Evolutionary conservation across 2,329 filamentous ascomycete genomes (phyloP).

Genomic region (Xylariales sp.): DNA sequence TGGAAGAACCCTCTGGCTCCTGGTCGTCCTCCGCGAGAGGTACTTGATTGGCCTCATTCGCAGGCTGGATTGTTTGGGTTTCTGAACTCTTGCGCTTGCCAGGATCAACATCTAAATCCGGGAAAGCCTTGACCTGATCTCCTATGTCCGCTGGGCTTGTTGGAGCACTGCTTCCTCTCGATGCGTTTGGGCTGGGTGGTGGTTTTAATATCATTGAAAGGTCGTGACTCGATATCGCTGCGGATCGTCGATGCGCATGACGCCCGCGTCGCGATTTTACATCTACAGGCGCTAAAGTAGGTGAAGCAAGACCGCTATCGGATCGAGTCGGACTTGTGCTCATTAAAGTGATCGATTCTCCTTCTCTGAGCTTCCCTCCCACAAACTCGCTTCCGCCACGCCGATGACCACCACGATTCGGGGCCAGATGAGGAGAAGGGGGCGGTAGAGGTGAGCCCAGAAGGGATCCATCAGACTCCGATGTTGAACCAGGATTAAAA

Average conservation of each 20-base stretch:
- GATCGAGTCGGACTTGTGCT: conserved; percentile 67
- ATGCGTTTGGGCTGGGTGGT: conserved; percentile 46
- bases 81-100: conserved; percentile 5
- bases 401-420: conserved; percentile 68
- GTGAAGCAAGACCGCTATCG: conserved; percentile 53
- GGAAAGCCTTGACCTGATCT: conserved; percentile 20
- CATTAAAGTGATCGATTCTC: conserved; percentile 56
- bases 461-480: conserved; percentile 23
- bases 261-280: conserved; percentile 51
- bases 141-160: conserved; percentile 52
- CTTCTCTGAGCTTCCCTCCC: conserved; percentile 61
- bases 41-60: too few species aligned
- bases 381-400: conserved; percentile 85
- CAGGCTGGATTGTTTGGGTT: conserved; percentile 15
- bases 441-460: conserved; percentile 54
- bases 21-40: too few species aligned
- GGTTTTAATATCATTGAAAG: conserved; percentile 65
- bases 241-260: conserved; percentile 77
- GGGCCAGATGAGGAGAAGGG: conserved; percentile 40
- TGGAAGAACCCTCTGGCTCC: too few species aligned
- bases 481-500: conserved; percentile 46
- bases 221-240: conserved; percentile 80
- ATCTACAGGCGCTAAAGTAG: conserved; percentile 46
- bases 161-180: conserved; percentile 59
- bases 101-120: conserved; percentile 10